Base-by-base conservation (phyloP, 176 grass and related monocot genomes). In the Lolium perenne region DNA sequence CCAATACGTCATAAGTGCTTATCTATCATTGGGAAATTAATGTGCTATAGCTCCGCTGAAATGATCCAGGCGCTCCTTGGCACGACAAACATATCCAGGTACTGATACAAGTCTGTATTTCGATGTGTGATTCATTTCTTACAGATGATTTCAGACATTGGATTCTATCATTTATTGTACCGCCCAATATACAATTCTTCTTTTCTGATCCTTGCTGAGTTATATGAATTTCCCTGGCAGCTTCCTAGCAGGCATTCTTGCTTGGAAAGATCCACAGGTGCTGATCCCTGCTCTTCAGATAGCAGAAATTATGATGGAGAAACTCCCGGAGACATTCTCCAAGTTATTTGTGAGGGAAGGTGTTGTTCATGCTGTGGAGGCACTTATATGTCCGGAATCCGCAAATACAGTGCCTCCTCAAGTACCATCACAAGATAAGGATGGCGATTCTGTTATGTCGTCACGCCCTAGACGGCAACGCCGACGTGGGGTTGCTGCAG, bases 311-410 rank as follows among this genome's bases (percentile, higher is more conserved):
- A 88, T 98, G 57, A 98, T 98, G 95, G 91, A 98, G 67, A 98
- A 98, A 57, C 93, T 95, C 72, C 95, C 93, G 0, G 93, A 85
- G 71, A 93, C 86, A 85, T 98, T 95, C 61, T 92, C 89, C 20
- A 95, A 93, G 66, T 83, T 95, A 57, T 98, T 98, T 93, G 87
- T 98, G 62, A 95, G 93, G 87, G 95, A 98, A 92, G 95, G 95
- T 41, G 93, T 98, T 70, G 89, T 98, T 62, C 89, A 98, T 90
- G 93, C 95, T 47, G 90, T 98, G 46, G 95, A 98, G 65, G 80
- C 77, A 53, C 87, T 98, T 68, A 89, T 95, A 84, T 90, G 86
- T 18, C 18, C 85, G 16, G 95, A 95, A 54, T 67, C 89, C 25
- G 93, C 85, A 5, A 88, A 54, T 66, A 26, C 66, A 10, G 40